These are phyloP conservation scores for Hypoxylon rubiginosum DNA, from an alignment of 2,329 filamentous ascomycete genomes.

Conservation along the genomic window DNA sequence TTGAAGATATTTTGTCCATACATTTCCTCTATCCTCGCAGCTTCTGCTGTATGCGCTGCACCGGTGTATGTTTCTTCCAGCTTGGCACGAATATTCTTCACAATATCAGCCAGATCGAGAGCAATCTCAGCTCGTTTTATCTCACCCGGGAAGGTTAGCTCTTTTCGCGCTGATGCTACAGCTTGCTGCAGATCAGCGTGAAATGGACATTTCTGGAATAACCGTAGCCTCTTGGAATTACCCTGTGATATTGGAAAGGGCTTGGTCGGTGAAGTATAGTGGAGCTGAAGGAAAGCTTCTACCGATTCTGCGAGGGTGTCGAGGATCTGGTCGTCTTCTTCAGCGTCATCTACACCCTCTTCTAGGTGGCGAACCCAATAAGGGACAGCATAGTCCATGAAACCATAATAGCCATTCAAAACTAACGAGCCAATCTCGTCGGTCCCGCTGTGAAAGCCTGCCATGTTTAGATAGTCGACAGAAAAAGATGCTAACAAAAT, in stretches of 20 bases:
- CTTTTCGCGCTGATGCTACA: conserved; percentile 1
- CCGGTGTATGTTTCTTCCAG: conserved; percentile 11
- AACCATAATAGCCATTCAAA: conserved; percentile 15
- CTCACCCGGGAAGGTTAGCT: conserved; percentile 8
- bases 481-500: conserved; percentile 37
- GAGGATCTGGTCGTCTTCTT: conserved; percentile 4
- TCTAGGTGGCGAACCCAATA: conserved; percentile 24
- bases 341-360: neutral
- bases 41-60: conserved; percentile 37
- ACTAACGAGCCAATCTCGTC: neutral
- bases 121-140: conserved; percentile 3
- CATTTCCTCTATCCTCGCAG: conserved; percentile 36
- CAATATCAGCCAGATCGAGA: neutral
- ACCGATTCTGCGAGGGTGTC: conserved; percentile 2
- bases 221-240: conserved; percentile 4
- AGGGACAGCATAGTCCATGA: conserved; percentile 29
- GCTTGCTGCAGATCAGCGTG: neutral
- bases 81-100: conserved; percentile 8
- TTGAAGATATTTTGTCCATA: conserved; percentile 56
- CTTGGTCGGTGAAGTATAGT: conserved; percentile 9
- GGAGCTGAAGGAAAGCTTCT: conserved; percentile 11
- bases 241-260: conserved; percentile 3
- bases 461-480: conserved; percentile 35
- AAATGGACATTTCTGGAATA: neutral
- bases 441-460: conserved; percentile 5